These are phyloP conservation scores for Phytophthora pinifolia DNA, from an alignment of 352 stramenopile genomes.

Conservation along the genomic window DNA sequence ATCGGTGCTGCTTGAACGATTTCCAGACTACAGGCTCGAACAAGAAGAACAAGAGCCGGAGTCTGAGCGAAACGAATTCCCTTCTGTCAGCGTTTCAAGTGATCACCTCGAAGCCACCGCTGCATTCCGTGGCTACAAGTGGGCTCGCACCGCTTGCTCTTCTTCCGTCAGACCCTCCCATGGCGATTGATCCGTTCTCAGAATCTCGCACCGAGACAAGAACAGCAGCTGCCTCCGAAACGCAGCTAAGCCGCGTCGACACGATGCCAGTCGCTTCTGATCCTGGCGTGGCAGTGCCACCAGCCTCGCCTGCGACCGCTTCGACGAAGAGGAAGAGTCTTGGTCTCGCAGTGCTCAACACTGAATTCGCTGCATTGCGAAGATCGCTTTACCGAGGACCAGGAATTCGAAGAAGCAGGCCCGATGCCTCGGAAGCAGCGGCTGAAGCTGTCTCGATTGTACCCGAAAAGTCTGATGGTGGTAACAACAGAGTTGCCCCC, in stretches of 20 bases:
- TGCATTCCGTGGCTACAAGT: conserved; percentile 4
- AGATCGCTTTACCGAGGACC: conserved; percentile 16
- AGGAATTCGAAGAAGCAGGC: conserved; percentile 14
- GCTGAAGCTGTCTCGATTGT: not conserved
- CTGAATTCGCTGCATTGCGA: conserved; percentile 23
- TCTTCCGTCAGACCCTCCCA: conserved; percentile 15
- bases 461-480: not conserved
- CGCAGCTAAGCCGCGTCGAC: conserved; percentile 13
- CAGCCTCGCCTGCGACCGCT: not conserved
- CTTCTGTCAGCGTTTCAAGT: conserved; percentile 17
- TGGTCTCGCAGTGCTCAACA: conserved; percentile 24
- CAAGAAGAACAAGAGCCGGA: conserved; percentile 1
- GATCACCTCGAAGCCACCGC: conserved; percentile 1
- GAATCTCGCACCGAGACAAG: conserved; percentile 22
- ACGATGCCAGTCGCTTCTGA: conserved; percentile 5
- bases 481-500: not conserved
- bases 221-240: conserved; percentile 9
- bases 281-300: not conserved
- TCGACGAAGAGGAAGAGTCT: conserved; percentile 30
- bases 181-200: not conserved
- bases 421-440: conserved; percentile 13
- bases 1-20: not conserved
- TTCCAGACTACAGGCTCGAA: not conserved
- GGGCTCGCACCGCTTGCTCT: conserved; percentile 15
- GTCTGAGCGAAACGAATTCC: conserved; percentile 3